Evolutionary conservation across 1,284 basidiomycete species (phyloP), one percentile per base, ranked within the genome.

Genomic region (Ustilago loliicola): DNA sequence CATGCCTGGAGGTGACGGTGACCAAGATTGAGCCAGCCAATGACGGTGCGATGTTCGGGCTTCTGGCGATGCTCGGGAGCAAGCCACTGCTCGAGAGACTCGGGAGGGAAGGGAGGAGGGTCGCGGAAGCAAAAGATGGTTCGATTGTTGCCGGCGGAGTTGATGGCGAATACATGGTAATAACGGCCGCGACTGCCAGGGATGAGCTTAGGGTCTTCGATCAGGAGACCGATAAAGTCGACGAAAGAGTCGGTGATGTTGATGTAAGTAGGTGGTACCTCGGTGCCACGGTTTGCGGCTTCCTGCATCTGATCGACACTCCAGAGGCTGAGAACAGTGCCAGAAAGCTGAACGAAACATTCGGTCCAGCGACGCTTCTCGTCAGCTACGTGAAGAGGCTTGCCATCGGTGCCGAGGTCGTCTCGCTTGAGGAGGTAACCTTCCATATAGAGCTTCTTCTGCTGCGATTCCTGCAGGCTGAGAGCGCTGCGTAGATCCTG

Each of bases 121-220:
- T 72, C 69, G 23, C 74, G 67, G 77, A 81, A 82, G 69, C 82
- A 93, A 88, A 98, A 97, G 9, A 97, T 88, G 47, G 96, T 88
- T 40, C 96, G 89, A 85, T 98, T 98, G 40, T 92, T 92, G 23
- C 96, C 96, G 1, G 96, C 96, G 11, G 94, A 96, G 86, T 97
- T 99, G 82, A 99, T 90, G 0, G 94, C 94, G 72, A 97, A 90
- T 55, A 97, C 93, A 83, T 86, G 84, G 61, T 85, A 82, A 50
- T 94, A 94, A 0, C 90, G 87, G 50, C 89, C 88, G 1, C 88
- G 88, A 34, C 87, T 86, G n/a, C 87, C 87, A 36, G 87, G 86
- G 0, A 88, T 87, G 40, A 87, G 85, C 56, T 88, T 87, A 6
- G 87, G 87, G 3, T 89, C 88, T 29, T 89, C 88, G 29, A 88